phyloP scores from a whole-genome alignment of 2,329 filamentous ascomycete genomes.

The Fusarium hainanense region DNA sequence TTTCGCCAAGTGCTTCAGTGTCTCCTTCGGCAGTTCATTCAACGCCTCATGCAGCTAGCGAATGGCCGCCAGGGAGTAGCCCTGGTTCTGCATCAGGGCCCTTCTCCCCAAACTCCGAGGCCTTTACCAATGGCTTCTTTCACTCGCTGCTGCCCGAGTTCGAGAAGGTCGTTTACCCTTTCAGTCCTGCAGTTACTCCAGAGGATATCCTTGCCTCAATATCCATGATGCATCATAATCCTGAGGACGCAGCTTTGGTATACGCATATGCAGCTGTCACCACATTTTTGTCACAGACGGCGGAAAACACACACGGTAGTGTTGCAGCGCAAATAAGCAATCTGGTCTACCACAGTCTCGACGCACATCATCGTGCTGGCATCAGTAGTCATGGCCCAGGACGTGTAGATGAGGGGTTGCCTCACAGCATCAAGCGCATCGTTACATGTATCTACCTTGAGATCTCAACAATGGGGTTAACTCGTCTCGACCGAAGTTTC shows the following conservation, averaged over 20 bases:
- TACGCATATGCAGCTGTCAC: constrained; percentile 41
- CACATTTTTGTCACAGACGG: constrained; percentile 36
- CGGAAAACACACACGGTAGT: constrained; percentile 36
- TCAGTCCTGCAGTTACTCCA: constrained; percentile 35
- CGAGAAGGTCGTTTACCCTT: constrained; percentile 40
- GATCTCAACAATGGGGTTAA: constrained; percentile 62
- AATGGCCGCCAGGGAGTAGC: constrained; percentile 31
- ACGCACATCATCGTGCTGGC: constrained; percentile 46
- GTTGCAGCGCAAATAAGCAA: constrained; percentile 39
- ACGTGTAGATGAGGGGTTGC: constrained; percentile 53
- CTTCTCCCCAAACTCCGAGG: constrained; percentile 27
- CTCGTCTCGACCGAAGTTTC: constrained; percentile 60
- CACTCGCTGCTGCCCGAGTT: constrained; percentile 32
- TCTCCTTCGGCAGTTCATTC: constrained; percentile 31
- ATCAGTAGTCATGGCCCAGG: constrained; percentile 46
- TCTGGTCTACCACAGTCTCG: constrained; percentile 44
- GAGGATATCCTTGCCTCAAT: constrained; percentile 35
- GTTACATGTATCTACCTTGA: constrained; percentile 65
- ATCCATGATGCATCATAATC: constrained; percentile 36
- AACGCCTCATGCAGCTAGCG: constrained; percentile 21
- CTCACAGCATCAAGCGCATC: constrained; percentile 57
- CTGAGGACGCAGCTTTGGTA: constrained; percentile 35
- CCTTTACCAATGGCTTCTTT: constrained; percentile 36
- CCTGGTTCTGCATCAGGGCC: constrained; percentile 29
- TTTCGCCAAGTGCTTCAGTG: constrained; percentile 34